Conservation (phyloP, 805 yeast species). For the Groenewaldozyma tartarivorans region DNA sequence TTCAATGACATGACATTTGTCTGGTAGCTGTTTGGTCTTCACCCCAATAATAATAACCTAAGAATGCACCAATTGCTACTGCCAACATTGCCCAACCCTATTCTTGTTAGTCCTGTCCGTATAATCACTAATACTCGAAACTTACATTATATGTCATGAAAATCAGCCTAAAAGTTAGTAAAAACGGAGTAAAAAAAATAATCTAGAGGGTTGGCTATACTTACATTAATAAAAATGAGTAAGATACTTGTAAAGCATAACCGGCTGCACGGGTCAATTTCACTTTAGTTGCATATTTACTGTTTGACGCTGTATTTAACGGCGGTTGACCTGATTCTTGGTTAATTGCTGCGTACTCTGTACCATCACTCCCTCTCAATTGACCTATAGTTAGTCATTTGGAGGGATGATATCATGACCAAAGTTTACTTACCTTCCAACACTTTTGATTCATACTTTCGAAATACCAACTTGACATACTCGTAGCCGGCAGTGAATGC, state of each 20-base stretch:
- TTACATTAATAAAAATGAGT: constrained; percentile 41
- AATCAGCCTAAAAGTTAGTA: constrained; percentile 54
- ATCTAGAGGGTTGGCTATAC: constrained; percentile 7
- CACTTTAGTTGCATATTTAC: background rate
- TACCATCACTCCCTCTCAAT: too few relatives aligned
- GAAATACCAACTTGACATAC: constrained; percentile 31
- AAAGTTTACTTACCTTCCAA: background rate
- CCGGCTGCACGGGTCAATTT: constrained; percentile 20
- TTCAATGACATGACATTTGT: constrained; percentile 21
- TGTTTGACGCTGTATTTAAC: background rate
- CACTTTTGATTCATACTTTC: constrained; percentile 10
- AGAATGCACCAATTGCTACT: constrained; percentile 59
- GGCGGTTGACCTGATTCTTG: background rate
- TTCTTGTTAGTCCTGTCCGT: background rate
- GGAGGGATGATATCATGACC: background rate
- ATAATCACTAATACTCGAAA: background rate
- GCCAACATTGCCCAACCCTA: constrained; percentile 72
- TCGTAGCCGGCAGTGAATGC: constrained; percentile 52
- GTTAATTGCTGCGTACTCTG: too few relatives aligned
- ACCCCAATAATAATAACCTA: constrained; percentile 57
- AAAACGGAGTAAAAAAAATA: background rate
- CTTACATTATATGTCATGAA: constrained; percentile 70
- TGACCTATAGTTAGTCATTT: too few relatives aligned
- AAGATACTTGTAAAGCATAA: constrained; percentile 60
- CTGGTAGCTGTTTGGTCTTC: constrained; percentile 14